Base-by-base conservation (phyloP, 179 eudicot species). In the Actinidia arguta region DNA sequence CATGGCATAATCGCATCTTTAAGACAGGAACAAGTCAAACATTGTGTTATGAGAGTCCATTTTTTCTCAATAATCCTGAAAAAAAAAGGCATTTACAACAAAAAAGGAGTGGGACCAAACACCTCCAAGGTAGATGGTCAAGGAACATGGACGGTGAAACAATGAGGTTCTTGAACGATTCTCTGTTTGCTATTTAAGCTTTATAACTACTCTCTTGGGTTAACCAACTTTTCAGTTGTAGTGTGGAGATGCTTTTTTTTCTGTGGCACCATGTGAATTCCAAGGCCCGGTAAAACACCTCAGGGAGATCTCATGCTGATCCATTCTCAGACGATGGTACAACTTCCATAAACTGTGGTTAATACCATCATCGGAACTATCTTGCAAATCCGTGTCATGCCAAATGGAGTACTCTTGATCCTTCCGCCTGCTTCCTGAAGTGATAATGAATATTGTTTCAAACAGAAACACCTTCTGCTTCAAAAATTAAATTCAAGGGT, bases 71-170 rank as follows among this genome's bases (percentile, higher is more conserved):
- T 39, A 80, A 3, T 4, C 39, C 27, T 24, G 46, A 31, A 27
- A 14, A n/a, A 66, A 12, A 73, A 17, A 10, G 3, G 63, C 25
- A 39, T 25, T 52, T 51, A 51, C 36, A 13, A 62, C 36, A 72
- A 44, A 39, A 27, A 20, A 47, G 16, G 70, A 78, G 18, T 6
- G n/a, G 64, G 68, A 56, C 58, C 36, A 63, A 63, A 20, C 83
- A 92, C 97, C 97, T 86, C 98, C 98, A 94, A 69, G 98, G 98
- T 70, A 94, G 88, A 89, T 93, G 98, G 84, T 94, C 98, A 16
- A 94, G 89, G 82, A 94, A 92, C 98, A 94, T 94, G 75, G 83
- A 84, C 4, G 90, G 93, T 47, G 98, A 92, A 27, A 94, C 88
- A 20, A 90, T 76, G 16, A 94, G 91, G 82, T 94, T 93, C 86